Evolutionary conservation across 2,329 filamentous ascomycete species (phyloP).

Genomic region (Akanthomyces muscarius): DNA sequence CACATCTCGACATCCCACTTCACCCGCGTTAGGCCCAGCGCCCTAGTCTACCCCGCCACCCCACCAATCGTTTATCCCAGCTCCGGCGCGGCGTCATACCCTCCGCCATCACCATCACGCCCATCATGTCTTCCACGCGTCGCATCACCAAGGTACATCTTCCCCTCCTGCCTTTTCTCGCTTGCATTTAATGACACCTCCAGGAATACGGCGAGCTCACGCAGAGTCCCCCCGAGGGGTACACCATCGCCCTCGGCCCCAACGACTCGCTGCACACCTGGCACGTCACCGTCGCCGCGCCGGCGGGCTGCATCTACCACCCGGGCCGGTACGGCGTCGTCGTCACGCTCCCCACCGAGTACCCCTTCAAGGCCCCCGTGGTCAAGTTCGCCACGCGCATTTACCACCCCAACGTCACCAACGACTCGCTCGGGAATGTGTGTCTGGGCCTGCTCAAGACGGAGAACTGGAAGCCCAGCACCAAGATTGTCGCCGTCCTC

Average conservation of each 20-base stretch:
- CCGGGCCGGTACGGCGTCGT: slow-evolving; percentile 71
- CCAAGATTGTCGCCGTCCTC: slow-evolving; percentile 70
- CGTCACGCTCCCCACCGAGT: slow-evolving; percentile 70
- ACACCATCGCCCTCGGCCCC: slow-evolving; percentile 42
- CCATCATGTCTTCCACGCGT: slow-evolving; percentile 38
- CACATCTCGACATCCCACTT: not conserved
- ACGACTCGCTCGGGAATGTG: slow-evolving; percentile 80
- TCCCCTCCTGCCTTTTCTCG: not conserved
- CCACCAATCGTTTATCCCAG: not conserved
- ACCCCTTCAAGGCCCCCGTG: slow-evolving; percentile 84
- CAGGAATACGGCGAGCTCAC: slow-evolving; percentile 54
- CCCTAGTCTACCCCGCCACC: slow-evolving; percentile 13
- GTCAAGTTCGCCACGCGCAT: slow-evolving; percentile 83
- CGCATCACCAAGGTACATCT: slow-evolving; percentile 41
- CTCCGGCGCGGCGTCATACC: not conserved
- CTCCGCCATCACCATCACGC: slow-evolving; percentile 3
- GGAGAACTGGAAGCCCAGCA: slow-evolving; percentile 89
- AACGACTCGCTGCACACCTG: slow-evolving; percentile 50
- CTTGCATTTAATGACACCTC: not conserved
- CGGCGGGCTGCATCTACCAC: slow-evolving; percentile 44
- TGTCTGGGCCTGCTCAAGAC: slow-evolving; percentile 79
- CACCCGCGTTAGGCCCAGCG: slow-evolving; percentile 9
- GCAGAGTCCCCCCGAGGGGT: slow-evolving; percentile 43
- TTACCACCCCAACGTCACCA: slow-evolving; percentile 93
- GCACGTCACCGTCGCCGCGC: slow-evolving; percentile 46